Conservation (phyloP, 192 early-diverging fungal genomes). For the Backusella tarrabulga region DNA sequence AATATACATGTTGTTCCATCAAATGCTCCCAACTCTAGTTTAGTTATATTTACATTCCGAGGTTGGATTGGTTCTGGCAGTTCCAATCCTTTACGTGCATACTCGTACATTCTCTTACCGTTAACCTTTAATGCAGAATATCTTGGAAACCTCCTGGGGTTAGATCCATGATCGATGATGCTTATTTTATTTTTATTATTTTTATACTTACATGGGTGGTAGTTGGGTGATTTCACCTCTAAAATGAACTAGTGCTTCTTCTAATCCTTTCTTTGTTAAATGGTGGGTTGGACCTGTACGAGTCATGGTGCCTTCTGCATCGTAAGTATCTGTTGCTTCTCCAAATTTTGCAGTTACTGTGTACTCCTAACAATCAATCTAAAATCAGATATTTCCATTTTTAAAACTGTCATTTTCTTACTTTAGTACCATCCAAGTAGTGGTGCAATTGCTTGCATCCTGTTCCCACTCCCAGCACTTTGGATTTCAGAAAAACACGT, state of each 20-base stretch:
- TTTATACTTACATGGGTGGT: conserved; percentile 57
- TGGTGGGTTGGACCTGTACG: conserved; percentile 28
- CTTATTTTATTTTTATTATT: too few relatives aligned
- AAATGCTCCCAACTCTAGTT: conserved; percentile 39
- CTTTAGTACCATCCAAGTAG: conserved; percentile 49
- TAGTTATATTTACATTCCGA: conserved; percentile 39
- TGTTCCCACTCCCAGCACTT: conserved; percentile 50
- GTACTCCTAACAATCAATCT: conserved; percentile 34
- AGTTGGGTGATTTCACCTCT: conserved; percentile 57
- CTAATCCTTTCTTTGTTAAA: conserved; percentile 40
- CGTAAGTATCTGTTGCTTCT: conserved; percentile 56
- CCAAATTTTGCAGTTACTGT: conserved; percentile 53
- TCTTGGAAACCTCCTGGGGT: conserved; percentile 18
- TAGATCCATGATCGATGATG: background rate
- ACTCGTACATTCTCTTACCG: conserved; percentile 70
- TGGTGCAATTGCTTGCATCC: conserved; percentile 52
- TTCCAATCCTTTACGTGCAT: conserved; percentile 53
- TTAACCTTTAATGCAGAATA: conserved; percentile 70
- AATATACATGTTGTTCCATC: conserved; percentile 25
- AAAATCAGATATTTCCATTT: conserved; percentile 6
- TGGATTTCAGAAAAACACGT: background rate
- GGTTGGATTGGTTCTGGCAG: conserved; percentile 43
- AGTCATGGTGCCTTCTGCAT: conserved; percentile 52
- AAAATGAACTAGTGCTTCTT: conserved; percentile 46
- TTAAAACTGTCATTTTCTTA: conserved; percentile 1